Percentiles rank a stretch among this genome's conserved stretches.
phyloP scores from a whole-genome alignment of 495 filamentous ascomycete genomes.

The Hyaloscypha hepaticicola region DNA sequence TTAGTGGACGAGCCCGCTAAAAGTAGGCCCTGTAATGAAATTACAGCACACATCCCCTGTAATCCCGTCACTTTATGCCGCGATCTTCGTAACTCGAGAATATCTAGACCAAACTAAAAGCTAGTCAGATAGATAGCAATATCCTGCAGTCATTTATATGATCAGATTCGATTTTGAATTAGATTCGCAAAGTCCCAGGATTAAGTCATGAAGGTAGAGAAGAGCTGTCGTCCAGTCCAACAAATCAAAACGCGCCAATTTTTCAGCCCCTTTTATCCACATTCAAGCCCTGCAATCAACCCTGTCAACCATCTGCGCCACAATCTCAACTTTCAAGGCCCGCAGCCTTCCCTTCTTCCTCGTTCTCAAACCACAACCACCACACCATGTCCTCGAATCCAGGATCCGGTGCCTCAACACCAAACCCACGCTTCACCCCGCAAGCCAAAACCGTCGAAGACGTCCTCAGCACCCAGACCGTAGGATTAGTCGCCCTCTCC shows the following conservation, averaged over 20 bases:
- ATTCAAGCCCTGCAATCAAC: neutral
- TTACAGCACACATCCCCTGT: too few species aligned
- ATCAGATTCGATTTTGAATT: too few species aligned
- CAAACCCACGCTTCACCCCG: conserved; percentile 67
- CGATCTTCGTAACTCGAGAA: too few species aligned
- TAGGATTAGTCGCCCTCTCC: conserved; percentile 85
- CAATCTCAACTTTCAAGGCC: neutral
- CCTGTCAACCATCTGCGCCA: neutral
- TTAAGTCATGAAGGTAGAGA: neutral
- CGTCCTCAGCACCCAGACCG: conserved; percentile 87
- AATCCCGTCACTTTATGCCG: too few species aligned
- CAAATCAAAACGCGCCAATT: neutral
- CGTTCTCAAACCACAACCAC: neutral
- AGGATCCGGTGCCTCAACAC: conserved; percentile 47
- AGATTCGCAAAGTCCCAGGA: too few species aligned
- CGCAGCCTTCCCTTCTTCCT: neutral
- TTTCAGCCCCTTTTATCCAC: conserved; percentile 1
- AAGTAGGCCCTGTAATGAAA: too few species aligned
- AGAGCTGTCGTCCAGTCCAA: neutral
- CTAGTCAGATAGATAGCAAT: too few species aligned
- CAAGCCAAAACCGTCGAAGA: conserved; percentile 83
- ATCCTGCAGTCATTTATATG: too few species aligned
- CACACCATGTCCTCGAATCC: conserved; percentile 24
- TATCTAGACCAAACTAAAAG: too few species aligned
- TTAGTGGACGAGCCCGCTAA: too few species aligned